These are phyloP conservation scores for Heliocybe sulcata DNA, from an alignment of 1,284 basidiomycete genomes.

Conservation along the genomic window DNA sequence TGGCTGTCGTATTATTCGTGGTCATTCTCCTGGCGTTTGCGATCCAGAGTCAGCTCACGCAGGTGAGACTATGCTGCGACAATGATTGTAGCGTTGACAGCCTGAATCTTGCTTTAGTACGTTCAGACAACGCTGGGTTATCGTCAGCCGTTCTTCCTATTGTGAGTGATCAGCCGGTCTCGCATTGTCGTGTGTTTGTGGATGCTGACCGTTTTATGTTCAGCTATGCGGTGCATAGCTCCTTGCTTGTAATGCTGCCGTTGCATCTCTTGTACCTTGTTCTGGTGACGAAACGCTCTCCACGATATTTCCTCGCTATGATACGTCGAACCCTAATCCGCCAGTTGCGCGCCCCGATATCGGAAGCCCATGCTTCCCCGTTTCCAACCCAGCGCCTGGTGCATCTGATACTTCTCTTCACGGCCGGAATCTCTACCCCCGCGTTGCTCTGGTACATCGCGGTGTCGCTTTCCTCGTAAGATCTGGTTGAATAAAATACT, in stretches of 20 bases:
- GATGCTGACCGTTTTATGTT: slow-evolving; percentile 2
- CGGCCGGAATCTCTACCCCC: slow-evolving; percentile 54
- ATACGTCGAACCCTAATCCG: slow-evolving; percentile 42
- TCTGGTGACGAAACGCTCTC: slow-evolving; percentile 35
- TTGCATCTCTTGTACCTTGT: slow-evolving; percentile 61
- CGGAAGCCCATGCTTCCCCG: slow-evolving; percentile 8
- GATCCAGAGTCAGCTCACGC: slow-evolving; percentile 60
- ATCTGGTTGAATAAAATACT: slow-evolving; percentile 7
- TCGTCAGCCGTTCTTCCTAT: slow-evolving; percentile 72
- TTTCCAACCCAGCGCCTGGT: slow-evolving; percentile 42
- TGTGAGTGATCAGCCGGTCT: slow-evolving; percentile 36
- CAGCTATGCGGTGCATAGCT: slow-evolving; percentile 75
- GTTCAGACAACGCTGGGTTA: slow-evolving; percentile 66
- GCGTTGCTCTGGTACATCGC: slow-evolving; percentile 68
- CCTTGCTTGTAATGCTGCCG: slow-evolving; percentile 63
- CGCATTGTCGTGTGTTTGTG: slow-evolving; percentile 6
- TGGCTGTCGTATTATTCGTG: slow-evolving; percentile 44
- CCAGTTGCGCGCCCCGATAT: slow-evolving; percentile 33
- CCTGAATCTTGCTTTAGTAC: slow-evolving; percentile 36
- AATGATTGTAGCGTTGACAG: neutral
- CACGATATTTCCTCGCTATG: slow-evolving; percentile 37
- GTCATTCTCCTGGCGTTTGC: slow-evolving; percentile 57
- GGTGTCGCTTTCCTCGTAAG: slow-evolving; percentile 67
- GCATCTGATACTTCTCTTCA: slow-evolving; percentile 38
- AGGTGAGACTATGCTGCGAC: slow-evolving; percentile 33